Base-by-base conservation (phyloP, 2,329 filamentous ascomycete genomes). In the Stachybotrys chartarum region DNA sequence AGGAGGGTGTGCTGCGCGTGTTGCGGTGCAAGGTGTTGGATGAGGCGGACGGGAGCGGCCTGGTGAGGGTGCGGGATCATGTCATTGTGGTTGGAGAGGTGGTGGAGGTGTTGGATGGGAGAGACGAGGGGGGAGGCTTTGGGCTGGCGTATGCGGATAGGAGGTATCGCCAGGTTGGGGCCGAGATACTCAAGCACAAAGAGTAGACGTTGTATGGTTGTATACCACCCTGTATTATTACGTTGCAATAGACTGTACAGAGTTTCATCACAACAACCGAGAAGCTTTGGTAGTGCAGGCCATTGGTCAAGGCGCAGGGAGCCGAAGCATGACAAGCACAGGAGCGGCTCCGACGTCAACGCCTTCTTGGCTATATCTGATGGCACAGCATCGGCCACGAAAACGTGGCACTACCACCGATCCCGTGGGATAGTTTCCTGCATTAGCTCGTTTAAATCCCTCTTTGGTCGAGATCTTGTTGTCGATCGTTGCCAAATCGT, bases 11-110 rank as follows among this genome's bases (percentile, higher is more conserved):
- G n/a, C 61, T 79, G 62, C 78, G 77, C 60, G 75, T 78, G 24
- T 54, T 80, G 46, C 63, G 68, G 57, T 80, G 77, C 53, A 66
- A 59, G 57, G 61, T 81, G 16, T 53, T 79, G 14, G 64, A 66
- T 12, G 75, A 76, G 30, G 69, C 71, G 47, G 68, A 73, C 0
- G 56, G 63, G 7, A 60, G 59, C 5, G 78, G 78, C 0, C 59
- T 81, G 14, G 62, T 81, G n/a, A 67, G 63, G 47, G 77, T 81
- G 8, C 67, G 75, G 47, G 79, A 81, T 55, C 78, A 81, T 66
- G 74, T 79, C 10, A 75, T 81, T 58, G 77, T 81, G 6, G 69
- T 80, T 1, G 79, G 75, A 5, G 77, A 81, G 64, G 78, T 81
- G 49, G 56, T 75, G 44, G 75, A 76, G 54, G 76, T 80, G 55